These are phyloP conservation scores for Atkinsonella hypoxylon DNA, from an alignment of 2,329 filamentous ascomycete species.

Conservation along the genomic window DNA sequence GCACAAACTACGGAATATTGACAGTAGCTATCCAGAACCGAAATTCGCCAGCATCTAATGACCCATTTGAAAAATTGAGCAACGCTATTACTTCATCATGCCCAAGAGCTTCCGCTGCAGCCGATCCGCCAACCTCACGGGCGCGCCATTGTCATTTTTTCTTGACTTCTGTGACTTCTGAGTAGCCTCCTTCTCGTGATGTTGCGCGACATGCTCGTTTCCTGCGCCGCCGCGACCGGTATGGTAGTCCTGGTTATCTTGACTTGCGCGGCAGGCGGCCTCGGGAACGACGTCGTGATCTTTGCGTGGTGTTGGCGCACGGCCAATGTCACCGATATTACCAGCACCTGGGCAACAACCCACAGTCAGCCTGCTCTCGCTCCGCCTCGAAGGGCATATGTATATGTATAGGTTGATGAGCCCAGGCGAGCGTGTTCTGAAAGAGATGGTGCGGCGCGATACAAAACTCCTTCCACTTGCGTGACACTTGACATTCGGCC, in stretches of 20 bases:
- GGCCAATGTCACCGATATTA: constrained; percentile 42
- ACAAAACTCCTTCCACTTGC: background rate
- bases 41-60: too few relatives aligned
- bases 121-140: constrained; percentile 40
- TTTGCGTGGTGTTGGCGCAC: constrained; percentile 25
- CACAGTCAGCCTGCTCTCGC: background rate
- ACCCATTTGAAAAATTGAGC: too few relatives aligned
- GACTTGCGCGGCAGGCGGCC: constrained; percentile 34
- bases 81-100: constrained; percentile 31
- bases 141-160: constrained; percentile 14
- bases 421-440: background rate
- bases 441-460: background rate
- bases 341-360: constrained; percentile 32
- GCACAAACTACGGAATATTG: too few relatives aligned
- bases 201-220: constrained; percentile 33
- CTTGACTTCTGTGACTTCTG: too few relatives aligned
- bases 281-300: constrained; percentile 44
- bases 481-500: background rate
- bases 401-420: background rate
- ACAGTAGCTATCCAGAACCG: too few relatives aligned
- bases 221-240: constrained; percentile 48
- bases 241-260: constrained; percentile 40
- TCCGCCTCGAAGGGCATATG: background rate
- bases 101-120: constrained; percentile 44
- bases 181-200: constrained; percentile 19